Percentiles rank a stretch among this genome's conserved stretches.
Conservation (phyloP, 2,329 filamentous ascomycete species). For the Fusarium beomiforme region DNA sequence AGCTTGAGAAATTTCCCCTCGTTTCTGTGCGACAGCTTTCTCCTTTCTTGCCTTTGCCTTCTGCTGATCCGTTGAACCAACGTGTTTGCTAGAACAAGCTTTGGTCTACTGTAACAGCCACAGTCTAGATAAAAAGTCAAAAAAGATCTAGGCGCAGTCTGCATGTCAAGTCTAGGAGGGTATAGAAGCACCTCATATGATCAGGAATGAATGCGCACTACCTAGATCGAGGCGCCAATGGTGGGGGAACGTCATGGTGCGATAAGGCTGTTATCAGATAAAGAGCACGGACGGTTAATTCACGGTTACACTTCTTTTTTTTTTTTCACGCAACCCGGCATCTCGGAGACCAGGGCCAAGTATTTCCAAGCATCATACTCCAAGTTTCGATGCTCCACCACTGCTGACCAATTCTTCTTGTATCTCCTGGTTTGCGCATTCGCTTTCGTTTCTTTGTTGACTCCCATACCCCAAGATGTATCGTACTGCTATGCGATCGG, state of each 20-base stretch:
- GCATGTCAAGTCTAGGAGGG: neutral
- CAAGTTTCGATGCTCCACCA: conserved; percentile 26
- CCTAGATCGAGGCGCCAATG: neutral
- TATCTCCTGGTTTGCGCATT: conserved; percentile 14
- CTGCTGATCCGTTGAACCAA: neutral
- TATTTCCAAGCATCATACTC: conserved; percentile 32
- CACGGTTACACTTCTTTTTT: conserved; percentile 30
- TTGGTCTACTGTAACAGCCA: conserved; percentile 13
- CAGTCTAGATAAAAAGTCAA: conserved; percentile 7
- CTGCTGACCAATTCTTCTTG: conserved; percentile 38
- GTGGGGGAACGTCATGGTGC: conserved; percentile 31
- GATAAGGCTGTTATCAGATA: conserved; percentile 35
- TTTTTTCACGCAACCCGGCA: conserved; percentile 32
- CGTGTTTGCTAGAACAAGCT: conserved; percentile 16
- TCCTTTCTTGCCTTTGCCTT: neutral
- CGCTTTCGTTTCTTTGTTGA: conserved; percentile 7
- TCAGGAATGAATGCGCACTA: conserved; percentile 16
- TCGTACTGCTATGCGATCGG: conserved; percentile 60
- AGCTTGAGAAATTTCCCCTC: conserved; percentile 21
- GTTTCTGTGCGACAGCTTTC: conserved; percentile 33
- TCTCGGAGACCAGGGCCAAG: conserved; percentile 12
- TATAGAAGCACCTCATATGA: conserved; percentile 14
- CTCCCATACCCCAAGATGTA: conserved; percentile 55
- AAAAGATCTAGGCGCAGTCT: conserved; percentile 3
- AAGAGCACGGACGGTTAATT: conserved; percentile 29